Conservation (phyloP, 192 early-diverging fungal genomes). For the Spizellomyces sp. region DNA sequence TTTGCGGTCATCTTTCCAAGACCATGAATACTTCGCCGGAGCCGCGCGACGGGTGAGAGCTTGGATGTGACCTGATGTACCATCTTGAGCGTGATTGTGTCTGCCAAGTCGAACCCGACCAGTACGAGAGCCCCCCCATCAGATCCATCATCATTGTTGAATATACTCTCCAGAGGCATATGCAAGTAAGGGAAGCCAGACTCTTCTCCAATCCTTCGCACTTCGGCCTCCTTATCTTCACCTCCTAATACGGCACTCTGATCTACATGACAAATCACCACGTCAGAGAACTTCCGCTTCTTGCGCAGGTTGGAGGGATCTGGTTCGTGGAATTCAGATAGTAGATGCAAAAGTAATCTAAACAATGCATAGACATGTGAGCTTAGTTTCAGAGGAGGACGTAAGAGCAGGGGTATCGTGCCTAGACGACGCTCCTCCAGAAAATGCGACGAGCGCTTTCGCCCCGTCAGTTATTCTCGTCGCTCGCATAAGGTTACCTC, state of each 20-base stretch:
- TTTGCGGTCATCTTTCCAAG: constrained; percentile 66
- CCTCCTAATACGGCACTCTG: constrained; percentile 59
- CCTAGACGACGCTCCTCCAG: constrained; percentile 83
- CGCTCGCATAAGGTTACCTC: constrained; percentile 61
- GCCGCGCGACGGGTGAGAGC: constrained; percentile 34
- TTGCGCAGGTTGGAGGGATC: constrained; percentile 61
- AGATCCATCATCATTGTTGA: constrained; percentile 39
- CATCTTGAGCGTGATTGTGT: background rate
- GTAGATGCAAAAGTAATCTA: constrained; percentile 69
- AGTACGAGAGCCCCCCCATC: constrained; percentile 6
- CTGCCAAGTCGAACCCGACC: constrained; percentile 13
- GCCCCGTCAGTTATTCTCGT: constrained; percentile 42
- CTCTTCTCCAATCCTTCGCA: constrained; percentile 15
- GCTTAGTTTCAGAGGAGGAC: no score
- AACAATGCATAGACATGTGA: background rate
- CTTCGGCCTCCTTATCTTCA: constrained; percentile 11
- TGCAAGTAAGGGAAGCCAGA: constrained; percentile 38
- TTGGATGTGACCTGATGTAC: background rate
- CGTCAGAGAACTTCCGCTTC: constrained; percentile 56
- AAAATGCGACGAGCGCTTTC: constrained; percentile 79
- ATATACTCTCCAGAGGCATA: constrained; percentile 69
- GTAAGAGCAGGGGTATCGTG: constrained; percentile 25
- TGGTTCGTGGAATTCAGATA: constrained; percentile 59
- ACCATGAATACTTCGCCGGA: constrained; percentile 54
- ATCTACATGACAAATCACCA: constrained; percentile 81